phyloP scores from a whole-genome alignment of 176 grass and related monocot genomes.

The Oryza meridionalis region DNA sequence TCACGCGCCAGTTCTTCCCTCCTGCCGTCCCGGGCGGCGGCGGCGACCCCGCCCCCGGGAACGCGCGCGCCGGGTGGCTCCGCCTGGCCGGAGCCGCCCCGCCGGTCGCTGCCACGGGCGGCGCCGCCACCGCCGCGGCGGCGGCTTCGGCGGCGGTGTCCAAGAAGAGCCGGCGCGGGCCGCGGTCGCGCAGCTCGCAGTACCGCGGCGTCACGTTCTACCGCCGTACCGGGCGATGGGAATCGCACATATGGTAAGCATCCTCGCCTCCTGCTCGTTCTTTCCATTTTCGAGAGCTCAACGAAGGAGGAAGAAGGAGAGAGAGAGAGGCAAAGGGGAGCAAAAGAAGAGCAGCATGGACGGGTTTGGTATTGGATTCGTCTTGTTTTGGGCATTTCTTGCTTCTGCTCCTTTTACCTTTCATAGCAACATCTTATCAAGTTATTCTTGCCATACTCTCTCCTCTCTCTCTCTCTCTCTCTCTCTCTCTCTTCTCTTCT shows the following conservation, averaged over 20 bases:
- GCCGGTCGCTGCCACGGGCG: slow-evolving; percentile 1
- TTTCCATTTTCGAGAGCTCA: slow-evolving; percentile 18
- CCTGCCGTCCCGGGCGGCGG: slow-evolving; percentile 41
- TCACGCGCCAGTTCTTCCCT: slow-evolving; percentile 94
- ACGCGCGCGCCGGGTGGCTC: slow-evolving; percentile 55
- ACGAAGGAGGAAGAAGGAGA: neutral
- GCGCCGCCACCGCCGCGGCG: too few relatives aligned
- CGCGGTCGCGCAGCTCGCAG: slow-evolving; percentile 93
- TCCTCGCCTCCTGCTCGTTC: slow-evolving; percentile 19
- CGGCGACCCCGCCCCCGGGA: slow-evolving; percentile 16
- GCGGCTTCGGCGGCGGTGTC: neutral
- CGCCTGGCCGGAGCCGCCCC: slow-evolving; percentile 35
- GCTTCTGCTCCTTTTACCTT: slow-evolving; percentile 57
- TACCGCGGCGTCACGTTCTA: slow-evolving; percentile 99
- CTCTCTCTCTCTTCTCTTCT: neutral
- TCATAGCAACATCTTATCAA: slow-evolving; percentile 70
- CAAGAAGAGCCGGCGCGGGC: slow-evolving; percentile 92
- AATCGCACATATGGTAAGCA: slow-evolving; percentile 95
- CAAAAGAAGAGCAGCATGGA: neutral
- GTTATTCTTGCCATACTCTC: slow-evolving; percentile 40
- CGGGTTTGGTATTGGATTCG: slow-evolving; percentile 43
- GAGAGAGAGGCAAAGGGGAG: neutral
- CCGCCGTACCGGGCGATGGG: slow-evolving; percentile 92
- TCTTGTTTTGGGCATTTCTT: slow-evolving; percentile 63
- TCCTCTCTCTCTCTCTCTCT: neutral